Evolutionary conservation across 23 red algal species (phyloP).

Genomic region (Gracilaria caudata): DNA sequence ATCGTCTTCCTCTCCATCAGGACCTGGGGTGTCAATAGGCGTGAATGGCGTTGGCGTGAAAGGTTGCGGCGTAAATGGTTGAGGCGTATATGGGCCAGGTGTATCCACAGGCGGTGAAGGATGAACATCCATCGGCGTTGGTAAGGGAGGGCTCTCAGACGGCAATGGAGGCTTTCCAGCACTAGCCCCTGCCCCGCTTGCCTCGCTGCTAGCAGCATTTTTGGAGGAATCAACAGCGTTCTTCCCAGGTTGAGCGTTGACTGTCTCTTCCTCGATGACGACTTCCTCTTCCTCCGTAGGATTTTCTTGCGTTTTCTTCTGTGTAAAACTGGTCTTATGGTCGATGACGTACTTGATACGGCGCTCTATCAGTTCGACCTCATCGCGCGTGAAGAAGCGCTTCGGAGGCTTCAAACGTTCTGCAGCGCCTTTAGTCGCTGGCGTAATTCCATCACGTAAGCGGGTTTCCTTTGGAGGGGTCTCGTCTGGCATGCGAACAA

Average conservation of each 20-base stretch:
- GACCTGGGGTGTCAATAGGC: conserved; percentile 38
- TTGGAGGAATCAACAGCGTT: conserved; percentile 28
- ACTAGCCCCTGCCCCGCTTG: neutral
- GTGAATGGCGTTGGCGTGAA: conserved; percentile 47
- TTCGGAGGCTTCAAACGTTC: conserved; percentile 62
- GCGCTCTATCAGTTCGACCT: conserved; percentile 81
- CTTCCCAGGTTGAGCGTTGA: conserved; percentile 22
- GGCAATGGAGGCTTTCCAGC: conserved; percentile 31
- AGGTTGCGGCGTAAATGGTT: conserved; percentile 31
- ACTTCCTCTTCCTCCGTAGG: conserved; percentile 52
- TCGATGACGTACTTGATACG: conserved; percentile 94
- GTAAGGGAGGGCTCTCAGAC: neutral
- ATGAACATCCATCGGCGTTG: conserved; percentile 8
- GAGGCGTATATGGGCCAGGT: conserved; percentile 30
- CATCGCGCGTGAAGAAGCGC: conserved; percentile 58
- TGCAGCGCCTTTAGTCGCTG: conserved; percentile 68
- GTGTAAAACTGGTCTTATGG: conserved; percentile 73
- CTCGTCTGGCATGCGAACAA: conserved; percentile 67
- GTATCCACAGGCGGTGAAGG: conserved; percentile 7
- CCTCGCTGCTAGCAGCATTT: neutral
- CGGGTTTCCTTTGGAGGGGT: conserved; percentile 30
- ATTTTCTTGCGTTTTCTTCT: conserved; percentile 51
- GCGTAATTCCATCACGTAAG: conserved; percentile 83
- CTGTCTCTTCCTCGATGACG: conserved; percentile 50
- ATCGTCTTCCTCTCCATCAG: conserved; percentile 50